phyloP scores from a whole-genome alignment of 495 filamentous ascomycete genomes.

The Tuber umbilicatum region DNA sequence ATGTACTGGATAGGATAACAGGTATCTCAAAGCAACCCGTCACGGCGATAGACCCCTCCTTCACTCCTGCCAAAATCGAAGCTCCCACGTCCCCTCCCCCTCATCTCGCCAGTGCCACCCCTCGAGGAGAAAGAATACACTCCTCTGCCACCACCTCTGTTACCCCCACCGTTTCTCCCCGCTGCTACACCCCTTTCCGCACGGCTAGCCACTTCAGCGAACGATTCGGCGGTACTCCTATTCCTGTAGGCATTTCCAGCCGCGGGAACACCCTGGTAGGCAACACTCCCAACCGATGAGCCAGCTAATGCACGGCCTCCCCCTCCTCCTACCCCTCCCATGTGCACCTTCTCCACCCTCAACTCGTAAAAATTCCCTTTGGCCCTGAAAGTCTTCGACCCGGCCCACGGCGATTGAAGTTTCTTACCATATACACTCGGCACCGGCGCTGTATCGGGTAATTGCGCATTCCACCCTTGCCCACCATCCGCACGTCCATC shows the following conservation, averaged over 20 bases:
- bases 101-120: not conserved
- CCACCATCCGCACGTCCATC: not conserved
- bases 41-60: not conserved
- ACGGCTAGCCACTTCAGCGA: not conserved
- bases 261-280: not conserved
- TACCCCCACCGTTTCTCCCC: not conserved
- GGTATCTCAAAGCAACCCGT: conserved; percentile 3
- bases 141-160: not conserved
- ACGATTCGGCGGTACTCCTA: not conserved
- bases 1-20: not conserved
- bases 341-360: not conserved
- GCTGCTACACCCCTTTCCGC: not conserved
- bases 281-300: not conserved
- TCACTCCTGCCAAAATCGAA: not conserved
- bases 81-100: conserved; percentile 19
- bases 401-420: not conserved
- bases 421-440: not conserved
- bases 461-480: not conserved
- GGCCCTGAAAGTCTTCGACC: not conserved
- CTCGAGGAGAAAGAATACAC: not conserved
- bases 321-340: not conserved
- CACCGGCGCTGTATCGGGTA: not conserved
- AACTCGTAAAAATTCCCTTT: conserved; percentile 6
- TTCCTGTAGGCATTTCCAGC: not conserved
- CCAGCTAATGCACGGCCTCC: not conserved